A percentile compares a stretch with the other conserved stretches of the same genome.
phyloP scores from a whole-genome alignment of 306 rosid species.

The Ammopiptanthus mongolicus region DNA sequence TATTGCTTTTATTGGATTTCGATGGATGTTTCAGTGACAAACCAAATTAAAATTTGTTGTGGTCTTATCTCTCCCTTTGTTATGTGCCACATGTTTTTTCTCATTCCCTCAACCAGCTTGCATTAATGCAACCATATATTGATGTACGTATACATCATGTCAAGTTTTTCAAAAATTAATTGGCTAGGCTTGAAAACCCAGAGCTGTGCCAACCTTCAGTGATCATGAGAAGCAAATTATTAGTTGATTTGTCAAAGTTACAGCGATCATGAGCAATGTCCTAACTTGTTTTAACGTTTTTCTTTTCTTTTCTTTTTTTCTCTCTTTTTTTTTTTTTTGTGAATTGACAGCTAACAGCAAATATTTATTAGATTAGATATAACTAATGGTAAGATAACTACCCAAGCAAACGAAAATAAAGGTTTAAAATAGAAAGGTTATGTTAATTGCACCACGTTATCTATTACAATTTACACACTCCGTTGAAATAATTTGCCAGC shows the following conservation, averaged over 20 bases:
- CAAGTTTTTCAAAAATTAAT: not conserved
- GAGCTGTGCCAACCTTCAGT: not conserved
- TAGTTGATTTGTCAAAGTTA: not conserved
- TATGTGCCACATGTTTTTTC: not conserved
- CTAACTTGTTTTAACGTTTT: not conserved
- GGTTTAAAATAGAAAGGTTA: not conserved
- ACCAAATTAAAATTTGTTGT: not conserved
- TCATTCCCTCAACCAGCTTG: constrained; percentile 23
- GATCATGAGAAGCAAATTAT: not conserved
- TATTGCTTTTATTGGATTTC: not conserved
- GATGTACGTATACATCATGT: not conserved
- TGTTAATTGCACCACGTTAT: constrained; percentile 14
- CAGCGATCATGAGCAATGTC: not conserved
- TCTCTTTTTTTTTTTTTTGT: not conserved
- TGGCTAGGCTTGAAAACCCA: not conserved
- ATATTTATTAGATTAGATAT: not conserved
- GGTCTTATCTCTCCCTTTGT: not conserved
- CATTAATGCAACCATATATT: constrained; percentile 3
- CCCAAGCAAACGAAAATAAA: not conserved
- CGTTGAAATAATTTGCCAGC: not conserved
- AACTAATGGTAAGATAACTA: not conserved
- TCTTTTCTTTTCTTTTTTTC: not conserved
- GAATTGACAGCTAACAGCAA: not conserved
- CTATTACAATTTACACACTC: constrained; percentile 1
- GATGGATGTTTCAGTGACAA: not conserved